phyloP scores from a whole-genome alignment of 768 basidiomycete genomes.

The Boletus pseudo-olivaceus region DNA sequence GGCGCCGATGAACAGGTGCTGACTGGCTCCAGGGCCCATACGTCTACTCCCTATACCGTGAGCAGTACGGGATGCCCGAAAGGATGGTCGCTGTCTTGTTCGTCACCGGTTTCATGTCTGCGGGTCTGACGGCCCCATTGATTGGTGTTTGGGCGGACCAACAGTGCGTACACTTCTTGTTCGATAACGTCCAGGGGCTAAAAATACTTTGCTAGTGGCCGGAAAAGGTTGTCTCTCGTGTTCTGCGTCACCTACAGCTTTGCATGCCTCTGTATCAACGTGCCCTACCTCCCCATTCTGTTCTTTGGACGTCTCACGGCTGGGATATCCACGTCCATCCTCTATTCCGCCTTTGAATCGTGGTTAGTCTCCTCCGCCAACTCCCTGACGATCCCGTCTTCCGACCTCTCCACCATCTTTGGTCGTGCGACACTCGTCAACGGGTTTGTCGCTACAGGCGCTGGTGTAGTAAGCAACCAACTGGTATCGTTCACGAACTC shows the following conservation, averaged over 20 bases:
- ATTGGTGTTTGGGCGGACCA: constrained; percentile 79
- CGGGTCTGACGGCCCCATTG: constrained; percentile 63
- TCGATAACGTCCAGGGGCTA: background rate
- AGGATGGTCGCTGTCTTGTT: constrained; percentile 66
- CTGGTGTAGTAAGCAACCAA: constrained; percentile 65
- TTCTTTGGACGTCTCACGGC: constrained; percentile 63
- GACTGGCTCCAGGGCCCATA: constrained; percentile 84
- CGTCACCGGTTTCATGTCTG: constrained; percentile 73
- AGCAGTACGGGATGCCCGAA: constrained; percentile 64
- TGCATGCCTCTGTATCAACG: constrained; percentile 56
- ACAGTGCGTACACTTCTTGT: constrained; percentile 34
- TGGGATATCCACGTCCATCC: constrained; percentile 70
- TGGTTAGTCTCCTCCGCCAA: constrained; percentile 70
- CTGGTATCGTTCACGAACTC: constrained; percentile 50
- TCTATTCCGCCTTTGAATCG: constrained; percentile 73
- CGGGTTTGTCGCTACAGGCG: constrained; percentile 64
- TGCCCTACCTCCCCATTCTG: constrained; percentile 56
- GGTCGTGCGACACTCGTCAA: constrained; percentile 73
- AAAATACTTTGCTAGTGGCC: constrained; percentile 45
- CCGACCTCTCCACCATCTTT: constrained; percentile 65
- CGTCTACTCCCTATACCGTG: constrained; percentile 68
- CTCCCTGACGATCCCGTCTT: constrained; percentile 45
- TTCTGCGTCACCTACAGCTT: constrained; percentile 67
- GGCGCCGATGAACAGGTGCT: constrained; percentile 42
- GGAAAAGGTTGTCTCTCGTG: constrained; percentile 61